These are phyloP conservation scores for Zymoseptoria passerinii DNA, from an alignment of 2,329 filamentous ascomycete species.

Conservation along the genomic window DNA sequence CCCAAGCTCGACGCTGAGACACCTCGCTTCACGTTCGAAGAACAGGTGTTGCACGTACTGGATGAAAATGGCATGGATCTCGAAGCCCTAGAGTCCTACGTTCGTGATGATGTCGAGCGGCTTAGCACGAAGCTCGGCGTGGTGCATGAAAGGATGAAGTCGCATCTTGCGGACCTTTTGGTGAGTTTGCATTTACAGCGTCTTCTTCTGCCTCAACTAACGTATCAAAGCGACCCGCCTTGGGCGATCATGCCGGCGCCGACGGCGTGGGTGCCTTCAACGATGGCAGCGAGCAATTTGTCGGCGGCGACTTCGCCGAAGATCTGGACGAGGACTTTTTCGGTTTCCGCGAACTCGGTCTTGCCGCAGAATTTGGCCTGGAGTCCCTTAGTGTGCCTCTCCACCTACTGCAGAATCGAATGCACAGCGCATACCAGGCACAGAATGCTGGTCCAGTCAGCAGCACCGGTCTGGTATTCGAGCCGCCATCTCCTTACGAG, in stretches of 20 bases:
- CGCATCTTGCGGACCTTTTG: slow-evolving; percentile 83
- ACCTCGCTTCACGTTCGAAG: slow-evolving; percentile 69
- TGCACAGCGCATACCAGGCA: slow-evolving; percentile 75
- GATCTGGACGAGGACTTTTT: slow-evolving; percentile 99
- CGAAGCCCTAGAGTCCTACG: slow-evolving; percentile 73
- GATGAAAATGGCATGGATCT: slow-evolving; percentile 77
- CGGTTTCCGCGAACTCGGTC: slow-evolving; percentile 87
- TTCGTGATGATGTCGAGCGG: slow-evolving; percentile 87
- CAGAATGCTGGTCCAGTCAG: slow-evolving; percentile 59
- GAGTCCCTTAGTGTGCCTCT: slow-evolving; percentile 84
- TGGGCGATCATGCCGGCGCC: slow-evolving; percentile 62
- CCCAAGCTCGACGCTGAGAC: slow-evolving; percentile 50
- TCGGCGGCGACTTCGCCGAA: slow-evolving; percentile 93
- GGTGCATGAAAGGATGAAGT: slow-evolving; percentile 92
- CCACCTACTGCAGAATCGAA: slow-evolving; percentile 84
- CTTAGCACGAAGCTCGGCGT: slow-evolving; percentile 67
- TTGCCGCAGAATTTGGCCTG: slow-evolving; percentile 83
- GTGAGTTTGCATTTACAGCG: slow-evolving; percentile 26
- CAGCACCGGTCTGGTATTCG: slow-evolving; percentile 55
- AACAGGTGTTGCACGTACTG: slow-evolving; percentile 78
- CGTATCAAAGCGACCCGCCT: slow-evolving; percentile 58
- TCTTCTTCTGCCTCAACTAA: slow-evolving; percentile 18
- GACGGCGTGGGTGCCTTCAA: slow-evolving; percentile 90
- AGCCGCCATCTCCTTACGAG: slow-evolving; percentile 60
- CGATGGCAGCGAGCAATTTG: slow-evolving; percentile 93